Evolutionary conservation across 2,329 filamentous ascomycete species (phyloP).

Genomic region (Clarireedia paspali): DNA sequence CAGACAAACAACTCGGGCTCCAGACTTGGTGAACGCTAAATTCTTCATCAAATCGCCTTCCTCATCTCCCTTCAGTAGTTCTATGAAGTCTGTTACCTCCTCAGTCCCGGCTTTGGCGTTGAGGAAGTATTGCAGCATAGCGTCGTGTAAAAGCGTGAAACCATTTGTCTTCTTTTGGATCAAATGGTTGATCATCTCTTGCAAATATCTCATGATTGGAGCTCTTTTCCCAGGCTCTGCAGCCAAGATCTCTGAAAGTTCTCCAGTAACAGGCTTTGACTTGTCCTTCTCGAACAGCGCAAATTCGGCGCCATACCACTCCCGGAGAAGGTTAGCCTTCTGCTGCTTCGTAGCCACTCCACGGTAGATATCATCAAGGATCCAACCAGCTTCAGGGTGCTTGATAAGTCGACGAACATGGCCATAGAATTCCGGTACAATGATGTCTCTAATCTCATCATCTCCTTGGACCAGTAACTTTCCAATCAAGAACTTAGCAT

Average conservation of each 20-base stretch:
- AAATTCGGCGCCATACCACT: constrained; percentile 97
- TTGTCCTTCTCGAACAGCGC: constrained; percentile 62
- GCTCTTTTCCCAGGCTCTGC: constrained; percentile 76
- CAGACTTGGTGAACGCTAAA: constrained; percentile 88
- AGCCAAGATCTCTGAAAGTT: constrained; percentile 68
- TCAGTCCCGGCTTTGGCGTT: constrained; percentile 69
- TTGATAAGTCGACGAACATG: constrained; percentile 89
- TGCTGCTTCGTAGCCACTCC: constrained; percentile 79
- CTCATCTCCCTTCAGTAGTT: constrained; percentile 86
- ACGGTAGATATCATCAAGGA: constrained; percentile 93
- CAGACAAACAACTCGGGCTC: constrained; percentile 72
- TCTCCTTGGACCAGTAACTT: constrained; percentile 94
- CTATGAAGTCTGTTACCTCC: constrained; percentile 80
- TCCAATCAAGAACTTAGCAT: constrained; percentile 94
- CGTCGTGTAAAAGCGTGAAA: constrained; percentile 96
- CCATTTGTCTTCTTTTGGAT: constrained; percentile 95
- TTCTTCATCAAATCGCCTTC: constrained; percentile 88
- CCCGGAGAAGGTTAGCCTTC: constrained; percentile 74
- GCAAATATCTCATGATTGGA: constrained; percentile 77
- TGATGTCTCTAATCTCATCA: constrained; percentile 74
- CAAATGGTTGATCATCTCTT: constrained; percentile 82
- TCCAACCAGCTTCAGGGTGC: constrained; percentile 94
- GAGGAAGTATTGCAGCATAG: constrained; percentile 93
- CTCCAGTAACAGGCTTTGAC: constrained; percentile 41
- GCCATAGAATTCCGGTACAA: constrained; percentile 92